Evolutionary conservation across 2,329 filamentous ascomycete genomes (phyloP).

Genomic region (Diaporthe destruens): DNA sequence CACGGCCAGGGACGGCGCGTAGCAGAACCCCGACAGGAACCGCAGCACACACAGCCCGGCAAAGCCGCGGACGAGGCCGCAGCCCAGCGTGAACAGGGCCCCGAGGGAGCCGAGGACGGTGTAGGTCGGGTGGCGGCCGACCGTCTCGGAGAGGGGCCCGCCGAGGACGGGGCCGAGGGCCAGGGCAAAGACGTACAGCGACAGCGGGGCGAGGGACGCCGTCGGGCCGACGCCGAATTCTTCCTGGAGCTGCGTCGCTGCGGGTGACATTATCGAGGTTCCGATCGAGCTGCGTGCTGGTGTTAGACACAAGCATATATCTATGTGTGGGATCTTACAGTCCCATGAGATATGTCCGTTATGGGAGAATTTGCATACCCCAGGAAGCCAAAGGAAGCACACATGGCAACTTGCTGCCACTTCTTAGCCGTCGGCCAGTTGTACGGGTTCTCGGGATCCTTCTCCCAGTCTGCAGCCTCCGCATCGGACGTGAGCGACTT

Average conservation of each 20-base stretch:
- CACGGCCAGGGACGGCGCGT: conserved; percentile 62
- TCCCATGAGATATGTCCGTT: too few relatives aligned
- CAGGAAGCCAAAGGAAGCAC: conserved; percentile 55
- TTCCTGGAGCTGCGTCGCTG: conserved; percentile 58
- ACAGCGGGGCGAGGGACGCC: conserved; percentile 68
- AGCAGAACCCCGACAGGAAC: conserved; percentile 68
- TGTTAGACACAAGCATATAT: background rate
- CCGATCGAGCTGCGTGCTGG: conserved; percentile 61
- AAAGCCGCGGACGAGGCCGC: conserved; percentile 64
- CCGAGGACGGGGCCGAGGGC: conserved; percentile 70
- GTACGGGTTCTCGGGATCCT: conserved; percentile 60
- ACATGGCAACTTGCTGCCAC: conserved; percentile 53
- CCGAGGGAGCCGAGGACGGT: conserved; percentile 59
- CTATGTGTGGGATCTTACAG: background rate
- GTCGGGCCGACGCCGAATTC: conserved; percentile 68
- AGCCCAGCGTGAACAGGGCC: conserved; percentile 68
- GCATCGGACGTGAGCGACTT: background rate
- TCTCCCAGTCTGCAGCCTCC: conserved; percentile 50
- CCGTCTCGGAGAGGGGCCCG: conserved; percentile 69
- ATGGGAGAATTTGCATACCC: conserved; percentile 48
- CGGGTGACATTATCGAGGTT: conserved; percentile 66
- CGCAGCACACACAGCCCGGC: conserved; percentile 65
- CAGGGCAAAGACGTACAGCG: conserved; percentile 71
- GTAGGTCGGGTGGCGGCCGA: conserved; percentile 68
- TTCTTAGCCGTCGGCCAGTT: conserved; percentile 63